Evolutionary conservation across 768 basidiomycete genomes (phyloP), one percentile per base, ranked within the genome.

Genomic region (Leccinum obscurum): DNA sequence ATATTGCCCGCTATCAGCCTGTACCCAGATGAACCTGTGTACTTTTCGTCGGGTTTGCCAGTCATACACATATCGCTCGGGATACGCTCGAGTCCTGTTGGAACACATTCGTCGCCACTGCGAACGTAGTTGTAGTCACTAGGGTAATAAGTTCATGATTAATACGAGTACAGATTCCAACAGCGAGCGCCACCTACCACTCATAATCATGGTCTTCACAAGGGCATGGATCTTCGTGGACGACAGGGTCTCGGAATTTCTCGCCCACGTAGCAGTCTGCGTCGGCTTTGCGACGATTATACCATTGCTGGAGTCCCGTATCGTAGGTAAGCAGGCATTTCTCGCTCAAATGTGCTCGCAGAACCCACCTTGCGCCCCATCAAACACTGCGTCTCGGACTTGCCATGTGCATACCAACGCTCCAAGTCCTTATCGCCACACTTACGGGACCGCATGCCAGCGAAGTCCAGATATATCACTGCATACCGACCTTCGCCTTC

Each of bases 101-200:
- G 86, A 5, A 92, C 83, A 71, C 97, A 99, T 59, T 87, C 72
- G 28, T 84, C 78, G 13, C 84, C 88, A 58, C 88, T 83, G 24
- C 86, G 85, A 50, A 95, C 78, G 66, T 81, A 96, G 73, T 96
- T 96, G 76, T 90, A 98, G 77, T 96, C 95, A 64, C 94, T 95
- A 62, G 4, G 35, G 3, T 5, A 32, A 35, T 24, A 6, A 4
- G 22, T 34, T 52, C n/a, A 39, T 46, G 6, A 20, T 44, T 24
- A 15, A 30, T 58, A 10, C 14, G 14, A n/a, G 51, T 8, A 34
- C 51, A 24, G 15, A 55, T 15, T 8, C 20, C 44, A 50, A 11
- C 24, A 57, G 24, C 51, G 8, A 20, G 65, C 64, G 62, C 77
- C 64, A 67, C 81, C 22, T 65, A 95, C 95, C 96, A 99, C 73